Base-by-base conservation (phyloP, 2,329 filamentous ascomycete genomes). In the Elsinoe arachidis region DNA sequence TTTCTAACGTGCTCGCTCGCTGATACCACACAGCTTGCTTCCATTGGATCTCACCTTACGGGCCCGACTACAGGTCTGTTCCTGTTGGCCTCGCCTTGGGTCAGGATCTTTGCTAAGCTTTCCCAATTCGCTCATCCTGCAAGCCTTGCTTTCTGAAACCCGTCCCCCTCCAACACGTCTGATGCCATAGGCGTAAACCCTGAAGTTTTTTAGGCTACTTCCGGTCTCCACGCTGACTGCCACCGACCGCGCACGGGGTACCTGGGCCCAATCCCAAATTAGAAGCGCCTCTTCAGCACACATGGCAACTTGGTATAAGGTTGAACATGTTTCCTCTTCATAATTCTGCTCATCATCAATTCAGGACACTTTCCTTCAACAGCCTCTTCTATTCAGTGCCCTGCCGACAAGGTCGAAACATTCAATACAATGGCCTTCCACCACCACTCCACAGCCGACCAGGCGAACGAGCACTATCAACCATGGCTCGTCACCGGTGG, bases 241-340 rank as follows among this genome's bases (percentile, higher is more conserved):
- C 17, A 53, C 33, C 26, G 19, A 53, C n/a, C n/a, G 49, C 34
- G 49, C 49, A 53, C 49, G 49, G 49, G 15, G 30, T 39, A n/a
- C 33, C 35, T 14, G 23, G 49, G 19, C 49, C 49, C 33, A 51
- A 51, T 53, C 49, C 49, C 49, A 53, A 53, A 53, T 53, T 53
- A 53, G 49, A 35, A 53, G 2, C 49, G 49, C 49, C 49, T 53
- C 49, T 21, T 53, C 23, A 35, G 49, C 49, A 53, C 49, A 53
- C 38, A 34, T 53, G 49, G 33, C 34, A 37, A 37, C 15, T 53
- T 53, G 49, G 49, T 53, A 53, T 53, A 53, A 53, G 49, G 49
- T 53, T 39, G 49, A 39, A 53, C 49, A 53, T 53, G 26, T 53
- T 53, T 53, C 35, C 49, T 23, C 21, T 46, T 19, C 12, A 34